Base-by-base conservation (phyloP, 2,329 filamentous ascomycete genomes). In the Exophiala xenobiotica region DNA sequence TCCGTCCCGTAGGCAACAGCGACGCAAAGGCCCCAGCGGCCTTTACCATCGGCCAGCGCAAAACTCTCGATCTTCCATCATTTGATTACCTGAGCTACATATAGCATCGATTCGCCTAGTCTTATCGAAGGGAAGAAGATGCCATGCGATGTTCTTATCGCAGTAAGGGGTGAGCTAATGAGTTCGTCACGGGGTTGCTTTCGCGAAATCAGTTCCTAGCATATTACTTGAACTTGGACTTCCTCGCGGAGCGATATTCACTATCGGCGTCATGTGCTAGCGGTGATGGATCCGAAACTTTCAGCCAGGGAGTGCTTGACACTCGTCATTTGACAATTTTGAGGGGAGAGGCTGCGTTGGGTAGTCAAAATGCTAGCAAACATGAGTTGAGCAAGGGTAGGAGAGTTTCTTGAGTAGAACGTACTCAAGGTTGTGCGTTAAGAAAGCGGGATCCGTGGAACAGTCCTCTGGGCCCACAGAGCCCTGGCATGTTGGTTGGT, bases 121-220 rank as follows among this genome's bases (percentile, higher is more conserved):
- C 42, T 46, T 23, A 51, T 46, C 43, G 43, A 51, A 46, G 43
- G 27, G 49, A 42, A 46, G 43, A 51, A 51, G 42, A 51, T 46
- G 24, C 42, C n/a, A 22, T 46, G 18, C 42, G 31, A 40, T 16
- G 24, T 46, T 46, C 42, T 46, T 41, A 51, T 8, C 24, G n/a
- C 12, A 41, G 42, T 51, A 46, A 40, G 40, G 41, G 33, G 24
- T 41, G 24, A 51, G 42, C 41, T 51, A 35, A 49, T 49, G 19
- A 49, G 38, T 43, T 49, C 23, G 37, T 49, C 24, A 31, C 38
- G 14, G 5, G 27, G 38, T 42, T 49, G 24, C 19, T 49, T 49
- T 49, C 46, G 22, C 27, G 47, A 44, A 2, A 50, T 18, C 26
- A 42, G 19, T 33, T 50, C 14, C 8, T 11, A 45, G 47, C 18